These are phyloP conservation scores for Halophytophthora polymorphica DNA, from an alignment of 352 stramenopile genomes.

Conservation along the genomic window DNA sequence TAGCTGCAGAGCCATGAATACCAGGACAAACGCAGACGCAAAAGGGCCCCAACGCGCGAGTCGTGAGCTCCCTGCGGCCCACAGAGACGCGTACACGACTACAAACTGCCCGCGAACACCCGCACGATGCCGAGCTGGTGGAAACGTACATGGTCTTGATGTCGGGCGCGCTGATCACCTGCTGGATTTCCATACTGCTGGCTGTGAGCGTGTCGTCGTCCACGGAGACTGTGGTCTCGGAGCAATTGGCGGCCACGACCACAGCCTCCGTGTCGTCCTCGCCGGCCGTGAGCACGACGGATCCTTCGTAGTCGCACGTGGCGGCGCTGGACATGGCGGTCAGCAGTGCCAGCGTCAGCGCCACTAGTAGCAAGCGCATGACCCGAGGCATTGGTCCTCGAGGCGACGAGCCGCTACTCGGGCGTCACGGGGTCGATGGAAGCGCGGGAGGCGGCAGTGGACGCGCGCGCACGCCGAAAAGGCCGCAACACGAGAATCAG, in stretches of 20 bases:
- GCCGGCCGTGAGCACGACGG: conserved; percentile 38
- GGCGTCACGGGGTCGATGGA: too few species aligned
- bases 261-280: conserved; percentile 25
- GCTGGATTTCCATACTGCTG: conserved; percentile 39
- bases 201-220: conserved; percentile 33
- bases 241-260: conserved; percentile 36
- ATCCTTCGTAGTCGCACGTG: conserved; percentile 32
- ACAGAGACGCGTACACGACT: too few species aligned
- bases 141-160: conserved; percentile 40
- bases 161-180: conserved; percentile 45
- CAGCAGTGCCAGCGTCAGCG: conserved; percentile 12
- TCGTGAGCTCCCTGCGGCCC: too few species aligned
- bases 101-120: background rate
- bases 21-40: too few species aligned
- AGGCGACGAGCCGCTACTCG: background rate
- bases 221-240: conserved; percentile 27
- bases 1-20: too few species aligned
- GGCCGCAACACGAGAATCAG: too few species aligned
- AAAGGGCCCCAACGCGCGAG: too few species aligned
- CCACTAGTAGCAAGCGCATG: background rate
- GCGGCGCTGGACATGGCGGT: conserved; percentile 7
- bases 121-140: background rate
- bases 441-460: too few species aligned
- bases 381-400: background rate
- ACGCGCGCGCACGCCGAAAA: too few species aligned